Evolutionary conservation across 148 eudicot species (phyloP).

Genomic region (Chenopodium berlandieri): DNA sequence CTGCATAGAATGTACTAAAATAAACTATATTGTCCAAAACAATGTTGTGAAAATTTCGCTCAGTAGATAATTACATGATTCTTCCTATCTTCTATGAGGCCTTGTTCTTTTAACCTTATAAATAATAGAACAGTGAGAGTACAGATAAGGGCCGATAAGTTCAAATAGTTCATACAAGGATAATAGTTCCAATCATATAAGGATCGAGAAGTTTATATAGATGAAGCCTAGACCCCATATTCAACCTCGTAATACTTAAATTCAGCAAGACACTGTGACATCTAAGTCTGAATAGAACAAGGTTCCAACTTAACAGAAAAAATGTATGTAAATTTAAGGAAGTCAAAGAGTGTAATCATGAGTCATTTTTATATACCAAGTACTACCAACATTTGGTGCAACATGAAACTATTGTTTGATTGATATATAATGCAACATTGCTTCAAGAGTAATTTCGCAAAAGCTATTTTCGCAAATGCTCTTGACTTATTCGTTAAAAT

Average conservation of each 20-base stretch:
- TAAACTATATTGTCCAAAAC: background rate
- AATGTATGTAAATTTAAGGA: no score
- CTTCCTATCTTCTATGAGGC: background rate
- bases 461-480: background rate
- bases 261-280: no score
- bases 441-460: background rate
- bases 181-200: no score
- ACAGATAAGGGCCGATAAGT: background rate
- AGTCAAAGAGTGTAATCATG: no score
- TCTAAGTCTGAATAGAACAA: no score
- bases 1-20: conserved; percentile 33
- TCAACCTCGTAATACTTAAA: no score
- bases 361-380: no score
- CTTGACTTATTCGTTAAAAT: background rate
- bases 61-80: background rate
- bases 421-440: background rate
- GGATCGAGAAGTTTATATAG: background rate
- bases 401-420: background rate
- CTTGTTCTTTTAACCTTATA: background rate
- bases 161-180: background rate
- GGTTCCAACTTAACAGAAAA: no score
- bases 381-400: background rate
- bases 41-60: background rate
- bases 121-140: background rate
- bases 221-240: no score